phyloP scores from a whole-genome alignment of 495 filamentous ascomycete genomes.

The Neurospora discreta region DNA sequence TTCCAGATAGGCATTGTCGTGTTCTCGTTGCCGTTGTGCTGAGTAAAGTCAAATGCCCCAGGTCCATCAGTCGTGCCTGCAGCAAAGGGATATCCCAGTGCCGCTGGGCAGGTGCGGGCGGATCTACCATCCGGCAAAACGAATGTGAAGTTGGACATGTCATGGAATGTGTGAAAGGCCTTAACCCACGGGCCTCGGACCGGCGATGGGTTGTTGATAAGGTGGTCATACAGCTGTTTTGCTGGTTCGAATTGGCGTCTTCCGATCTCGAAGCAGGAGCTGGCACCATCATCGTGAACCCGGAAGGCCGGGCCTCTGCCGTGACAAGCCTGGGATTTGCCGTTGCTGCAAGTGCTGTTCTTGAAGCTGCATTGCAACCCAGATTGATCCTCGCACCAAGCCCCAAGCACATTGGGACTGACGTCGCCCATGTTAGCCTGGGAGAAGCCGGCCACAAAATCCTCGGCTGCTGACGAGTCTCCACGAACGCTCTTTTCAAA shows the following conservation, averaged over 20 bases:
- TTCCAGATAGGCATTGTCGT: conserved; percentile 78
- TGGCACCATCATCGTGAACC: conserved; percentile 57
- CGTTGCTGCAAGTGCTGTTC: conserved; percentile 65
- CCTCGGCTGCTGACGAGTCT: conserved; percentile 43
- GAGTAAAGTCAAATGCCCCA: conserved; percentile 88
- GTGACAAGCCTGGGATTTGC: conserved; percentile 66
- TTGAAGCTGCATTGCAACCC: conserved; percentile 58
- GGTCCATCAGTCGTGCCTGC: conserved; percentile 92
- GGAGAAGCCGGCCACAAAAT: conserved; percentile 89
- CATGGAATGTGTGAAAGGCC: conserved; percentile 63
- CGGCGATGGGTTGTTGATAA: conserved; percentile 35
- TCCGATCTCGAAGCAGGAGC: conserved; percentile 72
- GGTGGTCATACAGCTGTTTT: conserved; percentile 47
- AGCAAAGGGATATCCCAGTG: conserved; percentile 86
- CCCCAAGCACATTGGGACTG: conserved; percentile 77
- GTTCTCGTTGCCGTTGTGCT: conserved; percentile 62
- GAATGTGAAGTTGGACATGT: conserved; percentile 68
- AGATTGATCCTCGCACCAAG: conserved; percentile 71
- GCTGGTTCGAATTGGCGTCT: conserved; percentile 61
- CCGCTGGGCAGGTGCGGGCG: conserved; percentile 76
- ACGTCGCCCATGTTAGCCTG: conserved; percentile 93
- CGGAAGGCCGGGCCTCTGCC: conserved; percentile 76
- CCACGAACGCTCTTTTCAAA: conserved; percentile 61
- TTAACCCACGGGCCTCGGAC: conserved; percentile 53
- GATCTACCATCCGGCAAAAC: conserved; percentile 60